Percentiles rank a stretch among this genome's conserved stretches.
Evolutionary conservation across 805 yeast genomes (phyloP).

Genomic region (Lachancea dasiensis): DNA sequence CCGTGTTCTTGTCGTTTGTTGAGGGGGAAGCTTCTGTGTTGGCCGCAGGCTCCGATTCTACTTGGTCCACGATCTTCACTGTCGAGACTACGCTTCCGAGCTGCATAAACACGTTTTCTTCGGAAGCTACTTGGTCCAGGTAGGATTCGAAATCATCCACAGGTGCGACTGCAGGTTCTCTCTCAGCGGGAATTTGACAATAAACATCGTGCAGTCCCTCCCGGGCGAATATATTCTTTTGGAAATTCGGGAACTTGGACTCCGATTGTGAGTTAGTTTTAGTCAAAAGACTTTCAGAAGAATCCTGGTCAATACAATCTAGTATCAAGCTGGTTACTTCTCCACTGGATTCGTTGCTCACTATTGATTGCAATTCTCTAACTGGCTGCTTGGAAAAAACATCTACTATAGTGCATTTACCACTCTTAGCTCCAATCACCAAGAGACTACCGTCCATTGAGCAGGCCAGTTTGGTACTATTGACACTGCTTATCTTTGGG

Average conservation of each 20-base stretch:
- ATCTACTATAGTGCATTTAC: constrained; percentile 64
- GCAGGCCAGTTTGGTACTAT: constrained; percentile 49
- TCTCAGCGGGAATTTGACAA: constrained; percentile 27
- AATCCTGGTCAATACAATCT: constrained; percentile 8
- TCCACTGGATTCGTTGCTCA: constrained; percentile 22
- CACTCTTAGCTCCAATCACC: constrained; percentile 68
- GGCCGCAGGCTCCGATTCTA: constrained; percentile 8
- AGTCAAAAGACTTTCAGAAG: constrained; percentile 7
- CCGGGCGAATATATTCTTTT: constrained; percentile 48
- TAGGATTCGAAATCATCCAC: constrained; percentile 41
- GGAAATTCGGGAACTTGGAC: constrained; percentile 53
- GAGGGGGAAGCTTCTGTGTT: constrained; percentile 3
- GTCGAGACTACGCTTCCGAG: constrained; percentile 37
- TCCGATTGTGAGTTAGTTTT: constrained; percentile 13
- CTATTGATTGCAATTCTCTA: constrained; percentile 40
- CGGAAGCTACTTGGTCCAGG: constrained; percentile 42
- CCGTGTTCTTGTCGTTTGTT: constrained; percentile 20
- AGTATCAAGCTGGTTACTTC: constrained; percentile 24
- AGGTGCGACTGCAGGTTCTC: constrained; percentile 18
- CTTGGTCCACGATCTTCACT: constrained; percentile 24
- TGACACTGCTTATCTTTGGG: constrained; percentile 21
- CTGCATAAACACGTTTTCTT: constrained; percentile 48
- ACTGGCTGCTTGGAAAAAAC: constrained; percentile 61
- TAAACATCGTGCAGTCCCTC: constrained; percentile 41
- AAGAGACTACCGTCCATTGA: constrained; percentile 72